Percentiles rank a stretch among this genome's conserved stretches.
These are phyloP conservation scores for Cercospora zeina DNA, from an alignment of 2,329 filamentous ascomycete genomes.

Conservation along the genomic window DNA sequence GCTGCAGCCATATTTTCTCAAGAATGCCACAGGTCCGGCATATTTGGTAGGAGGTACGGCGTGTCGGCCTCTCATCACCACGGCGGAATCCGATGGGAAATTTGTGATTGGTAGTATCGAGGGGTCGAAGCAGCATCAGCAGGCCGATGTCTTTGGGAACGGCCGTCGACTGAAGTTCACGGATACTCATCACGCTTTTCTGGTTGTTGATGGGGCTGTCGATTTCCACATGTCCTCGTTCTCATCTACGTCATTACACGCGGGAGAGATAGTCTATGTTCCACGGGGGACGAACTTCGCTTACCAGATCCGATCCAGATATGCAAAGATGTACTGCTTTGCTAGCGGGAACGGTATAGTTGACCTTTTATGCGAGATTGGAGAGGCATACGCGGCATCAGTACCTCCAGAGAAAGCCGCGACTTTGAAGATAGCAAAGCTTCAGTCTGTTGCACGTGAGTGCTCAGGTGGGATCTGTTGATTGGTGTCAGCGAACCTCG, in stretches of 20 bases:
- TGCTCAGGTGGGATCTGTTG: neutral
- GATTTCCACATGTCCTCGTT: slow-evolving; percentile 45
- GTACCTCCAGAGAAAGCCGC: slow-evolving; percentile 31
- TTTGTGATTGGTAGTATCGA: slow-evolving; percentile 59
- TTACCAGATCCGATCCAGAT: slow-evolving; percentile 50
- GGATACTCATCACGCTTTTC: slow-evolving; percentile 56
- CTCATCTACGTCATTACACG: slow-evolving; percentile 42
- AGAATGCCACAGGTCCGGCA: slow-evolving; percentile 52
- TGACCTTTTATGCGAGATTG: slow-evolving; percentile 47
- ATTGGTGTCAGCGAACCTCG: neutral
- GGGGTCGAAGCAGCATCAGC: slow-evolving; percentile 43
- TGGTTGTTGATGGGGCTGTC: slow-evolving; percentile 51
- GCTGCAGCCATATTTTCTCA: slow-evolving; percentile 53
- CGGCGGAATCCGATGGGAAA: slow-evolving; percentile 50
- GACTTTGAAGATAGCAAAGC: neutral
- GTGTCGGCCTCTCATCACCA: slow-evolving; percentile 52
- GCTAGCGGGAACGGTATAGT: slow-evolving; percentile 52
- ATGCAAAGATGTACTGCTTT: slow-evolving; percentile 52
- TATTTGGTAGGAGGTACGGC: slow-evolving; percentile 52
- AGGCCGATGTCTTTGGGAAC: slow-evolving; percentile 39
- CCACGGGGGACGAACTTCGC: slow-evolving; percentile 51
- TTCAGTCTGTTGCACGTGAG: neutral
- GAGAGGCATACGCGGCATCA: slow-evolving; percentile 26
- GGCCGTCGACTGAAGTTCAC: slow-evolving; percentile 47
- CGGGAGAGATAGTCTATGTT: slow-evolving; percentile 54